A percentile compares a stretch with the other conserved stretches of the same genome.
Evolutionary conservation across 495 filamentous ascomycete species (phyloP).

Genomic region (Penicillium roqueforti): DNA sequence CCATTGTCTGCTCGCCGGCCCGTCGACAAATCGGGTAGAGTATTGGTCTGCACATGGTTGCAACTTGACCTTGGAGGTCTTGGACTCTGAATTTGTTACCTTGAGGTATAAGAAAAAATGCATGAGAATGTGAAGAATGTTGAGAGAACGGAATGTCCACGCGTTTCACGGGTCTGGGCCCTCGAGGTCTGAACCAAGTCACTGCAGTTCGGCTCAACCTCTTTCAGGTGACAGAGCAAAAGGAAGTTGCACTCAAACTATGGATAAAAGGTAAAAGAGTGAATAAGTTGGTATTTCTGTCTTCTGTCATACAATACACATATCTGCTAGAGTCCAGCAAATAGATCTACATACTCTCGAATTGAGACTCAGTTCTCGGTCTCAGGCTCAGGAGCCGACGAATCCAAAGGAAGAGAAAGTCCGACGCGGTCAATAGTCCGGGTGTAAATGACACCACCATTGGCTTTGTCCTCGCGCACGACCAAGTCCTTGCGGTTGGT

Average conservation of each 20-base stretch:
- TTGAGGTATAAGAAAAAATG: not conserved
- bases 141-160: slow-evolving; percentile 1
- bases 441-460: slow-evolving; percentile 32
- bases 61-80: not conserved
- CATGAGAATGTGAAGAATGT: not conserved
- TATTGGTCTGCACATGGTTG: not conserved
- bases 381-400: not conserved
- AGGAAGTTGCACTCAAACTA: not conserved
- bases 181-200: not conserved
- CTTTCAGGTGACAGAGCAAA: not conserved
- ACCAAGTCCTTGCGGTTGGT: slow-evolving; percentile 39
- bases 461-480: slow-evolving; percentile 31
- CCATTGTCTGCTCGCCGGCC: not conserved
- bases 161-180: not conserved
- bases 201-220: not conserved
- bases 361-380: not conserved
- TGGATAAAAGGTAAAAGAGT: not conserved
- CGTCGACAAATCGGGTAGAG: not conserved
- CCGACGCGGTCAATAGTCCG: slow-evolving; percentile 35
- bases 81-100: not conserved
- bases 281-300: not conserved
- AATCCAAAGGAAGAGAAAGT: slow-evolving; percentile 27
- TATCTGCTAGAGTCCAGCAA: not conserved
- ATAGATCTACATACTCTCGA: not conserved
- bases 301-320: not conserved